Evolutionary conservation across 306 rosid genomes (phyloP).

Genomic region (Cucurbita moschata): DNA sequence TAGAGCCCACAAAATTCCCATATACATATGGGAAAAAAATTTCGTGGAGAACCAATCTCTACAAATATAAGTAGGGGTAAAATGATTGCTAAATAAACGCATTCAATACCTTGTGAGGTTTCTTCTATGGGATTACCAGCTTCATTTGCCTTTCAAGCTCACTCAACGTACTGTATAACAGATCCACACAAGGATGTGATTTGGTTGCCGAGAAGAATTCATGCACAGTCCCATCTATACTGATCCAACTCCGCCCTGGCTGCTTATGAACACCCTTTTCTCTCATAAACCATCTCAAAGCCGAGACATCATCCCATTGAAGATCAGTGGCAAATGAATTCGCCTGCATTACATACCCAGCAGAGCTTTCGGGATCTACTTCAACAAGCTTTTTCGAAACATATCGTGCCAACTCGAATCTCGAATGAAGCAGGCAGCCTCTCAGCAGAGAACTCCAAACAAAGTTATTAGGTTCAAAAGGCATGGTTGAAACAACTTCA

Average conservation of each 20-base stretch:
- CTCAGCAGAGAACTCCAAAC: conserved; percentile 56
- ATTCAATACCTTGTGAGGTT: not conserved
- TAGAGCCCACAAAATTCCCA: too few relatives aligned
- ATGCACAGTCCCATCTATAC: conserved; percentile 38
- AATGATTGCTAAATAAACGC: not conserved
- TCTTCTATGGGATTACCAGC: conserved; percentile 8
- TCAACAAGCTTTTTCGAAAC: conserved; percentile 42
- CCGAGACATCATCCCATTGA: conserved; percentile 33
- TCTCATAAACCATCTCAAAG: conserved; percentile 36
- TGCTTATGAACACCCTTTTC: conserved; percentile 42
- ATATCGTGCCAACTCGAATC: conserved; percentile 31
- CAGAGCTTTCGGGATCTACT: conserved; percentile 37
- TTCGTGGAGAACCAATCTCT: too few relatives aligned
- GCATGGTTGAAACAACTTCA: conserved; percentile 31
- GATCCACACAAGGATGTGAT: conserved; percentile 28
- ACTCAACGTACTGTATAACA: conserved; percentile 19
- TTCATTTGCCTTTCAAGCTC: conserved; percentile 38
- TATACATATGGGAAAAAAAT: too few relatives aligned
- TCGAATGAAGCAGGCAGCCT: conserved; percentile 48
- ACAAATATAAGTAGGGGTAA: not conserved
- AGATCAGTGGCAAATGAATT: conserved; percentile 38
- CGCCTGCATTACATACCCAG: conserved; percentile 47
- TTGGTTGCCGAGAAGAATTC: conserved; percentile 36
- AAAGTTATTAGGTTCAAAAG: conserved; percentile 41
- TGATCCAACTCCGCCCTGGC: conserved; percentile 54